Conservation (phyloP, 208 protist genomes). For the Crithidia brevicula region DNA sequence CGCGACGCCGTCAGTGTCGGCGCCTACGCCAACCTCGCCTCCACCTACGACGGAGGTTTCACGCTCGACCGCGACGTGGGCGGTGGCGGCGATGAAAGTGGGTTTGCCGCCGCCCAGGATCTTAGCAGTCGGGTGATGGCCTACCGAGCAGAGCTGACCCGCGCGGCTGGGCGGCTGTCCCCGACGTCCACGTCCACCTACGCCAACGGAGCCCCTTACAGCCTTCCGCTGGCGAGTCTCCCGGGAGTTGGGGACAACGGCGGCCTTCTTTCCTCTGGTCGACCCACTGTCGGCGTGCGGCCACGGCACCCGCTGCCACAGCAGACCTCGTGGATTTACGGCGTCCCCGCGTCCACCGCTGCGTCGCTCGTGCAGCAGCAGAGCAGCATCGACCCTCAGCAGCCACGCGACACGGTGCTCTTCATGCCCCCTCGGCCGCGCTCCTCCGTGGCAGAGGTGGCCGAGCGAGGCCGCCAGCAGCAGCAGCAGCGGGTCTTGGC, state of each 20-base stretch:
- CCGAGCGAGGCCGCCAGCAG: neutral
- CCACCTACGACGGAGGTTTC: conserved; percentile 22
- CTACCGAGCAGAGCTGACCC: conserved; percentile 47
- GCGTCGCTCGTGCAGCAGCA: conserved; percentile 22
- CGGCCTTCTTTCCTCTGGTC: no score
- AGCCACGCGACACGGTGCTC: conserved; percentile 35
- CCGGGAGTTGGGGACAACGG: neutral
- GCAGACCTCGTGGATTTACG: conserved; percentile 71
- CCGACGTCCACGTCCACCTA: conserved; percentile 24
- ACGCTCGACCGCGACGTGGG: neutral
- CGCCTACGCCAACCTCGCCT: conserved; percentile 39
- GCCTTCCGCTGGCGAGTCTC: conserved; percentile 28
- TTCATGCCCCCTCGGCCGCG: conserved; percentile 28
- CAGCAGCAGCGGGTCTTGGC: neutral
- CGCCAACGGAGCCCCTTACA: conserved; percentile 30
- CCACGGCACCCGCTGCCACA: conserved; percentile 17
- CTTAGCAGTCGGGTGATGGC: conserved; percentile 41
- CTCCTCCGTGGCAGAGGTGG: conserved; percentile 22
- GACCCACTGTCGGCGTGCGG: no score
- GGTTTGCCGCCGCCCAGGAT: conserved; percentile 1
- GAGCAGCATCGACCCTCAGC: conserved; percentile 1
- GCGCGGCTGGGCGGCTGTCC: conserved; percentile 31
- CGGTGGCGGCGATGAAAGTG: neutral
- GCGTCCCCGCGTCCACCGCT: conserved; percentile 36
- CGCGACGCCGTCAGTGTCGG: conserved; percentile 54